phyloP scores from a whole-genome alignment of 1,284 basidiomycete species.

The Peniophora sp. region DNA sequence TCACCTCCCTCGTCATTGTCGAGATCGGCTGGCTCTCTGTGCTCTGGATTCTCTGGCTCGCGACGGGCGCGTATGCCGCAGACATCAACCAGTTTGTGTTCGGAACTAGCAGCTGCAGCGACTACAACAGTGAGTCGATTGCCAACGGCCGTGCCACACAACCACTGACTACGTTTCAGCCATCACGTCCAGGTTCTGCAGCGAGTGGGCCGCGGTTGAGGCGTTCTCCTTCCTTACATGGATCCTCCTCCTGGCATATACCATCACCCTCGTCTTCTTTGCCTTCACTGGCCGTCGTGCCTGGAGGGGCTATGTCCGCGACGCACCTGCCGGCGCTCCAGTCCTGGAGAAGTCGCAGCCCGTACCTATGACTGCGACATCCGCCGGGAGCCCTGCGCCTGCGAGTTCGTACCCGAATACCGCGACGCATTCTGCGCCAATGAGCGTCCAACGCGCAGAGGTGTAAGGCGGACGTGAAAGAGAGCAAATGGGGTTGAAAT shows the following conservation, averaged over 20 bases:
- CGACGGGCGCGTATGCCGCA: neutral
- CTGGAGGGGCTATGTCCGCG: constrained; percentile 33
- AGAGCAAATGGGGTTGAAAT: too few relatives aligned
- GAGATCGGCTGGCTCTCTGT: constrained; percentile 36
- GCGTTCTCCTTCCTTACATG: constrained; percentile 50
- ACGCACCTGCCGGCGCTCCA: constrained; percentile 1
- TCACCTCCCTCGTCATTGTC: constrained; percentile 34
- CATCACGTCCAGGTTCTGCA: constrained; percentile 26
- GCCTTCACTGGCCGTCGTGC: constrained; percentile 28
- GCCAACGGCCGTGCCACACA: neutral
- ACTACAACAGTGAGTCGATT: neutral
- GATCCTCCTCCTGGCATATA: constrained; percentile 35
- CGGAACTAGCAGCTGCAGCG: constrained; percentile 6
- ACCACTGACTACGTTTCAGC: constrained; percentile 1
- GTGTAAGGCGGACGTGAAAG: neutral
- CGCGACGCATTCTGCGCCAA: neutral
- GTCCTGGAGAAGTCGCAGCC: neutral
- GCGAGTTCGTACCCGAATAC: too few relatives aligned
- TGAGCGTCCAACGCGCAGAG: neutral
- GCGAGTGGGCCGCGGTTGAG: constrained; percentile 33
- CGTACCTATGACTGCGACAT: neutral
- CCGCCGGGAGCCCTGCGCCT: neutral
- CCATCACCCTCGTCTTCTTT: constrained; percentile 24
- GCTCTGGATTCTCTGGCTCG: constrained; percentile 9
- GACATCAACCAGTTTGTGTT: constrained; percentile 13